Evolutionary conservation across 2,329 filamentous ascomycete species (phyloP), one percentile per base, ranked within the genome.

Genomic region (Coniella lustricola): DNA sequence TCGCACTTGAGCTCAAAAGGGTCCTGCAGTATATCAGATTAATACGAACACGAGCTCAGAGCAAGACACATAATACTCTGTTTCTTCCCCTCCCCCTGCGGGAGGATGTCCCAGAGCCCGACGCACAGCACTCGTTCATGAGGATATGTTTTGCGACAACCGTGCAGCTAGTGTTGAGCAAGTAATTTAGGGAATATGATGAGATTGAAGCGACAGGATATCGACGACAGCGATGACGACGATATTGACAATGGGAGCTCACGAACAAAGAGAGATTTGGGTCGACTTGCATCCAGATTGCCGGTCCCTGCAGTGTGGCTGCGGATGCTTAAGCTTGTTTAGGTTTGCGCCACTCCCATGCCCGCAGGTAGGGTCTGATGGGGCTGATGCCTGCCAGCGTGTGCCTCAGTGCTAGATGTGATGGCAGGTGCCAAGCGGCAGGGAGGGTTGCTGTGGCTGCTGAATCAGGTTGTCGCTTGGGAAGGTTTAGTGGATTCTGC

Each of bases 251-350:
- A 12, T n/a, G 33, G 9, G 13, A 13, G 18, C n/a, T 29, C 10
- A 10, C 3, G 13, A 10, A 16, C 20, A 20, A 39, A 39, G 44
- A 39, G 25, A 32, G 14, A 18, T 38, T 39, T 21, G 22, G 33
- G 25, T 39, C 17, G 44, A 17, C 35, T 39, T 34, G 46, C 34
- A 34, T 44, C 14, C 35, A 48, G 40, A 44, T 49, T 49, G 41
- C 46, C 40, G 46, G 46, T 25, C 40, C 41, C 49, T 51, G 45
- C 49, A 48, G 41, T 36, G 44, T 51, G 49, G 45, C 49, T 48
- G 45, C 45, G 45, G 45, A 51, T 44, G 45, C 41, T 51, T 51
- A 51, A 48, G 45, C 49, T 47, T 51, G 49, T 51, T 51, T 48
- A 48, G 38, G 42, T 48, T 42, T 44, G 36, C 45, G 49, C 49